Evolutionary conservation across 345 rosid genomes (phyloP), one percentile per base, ranked within the genome.

Genomic region (Arabis alpina): DNA sequence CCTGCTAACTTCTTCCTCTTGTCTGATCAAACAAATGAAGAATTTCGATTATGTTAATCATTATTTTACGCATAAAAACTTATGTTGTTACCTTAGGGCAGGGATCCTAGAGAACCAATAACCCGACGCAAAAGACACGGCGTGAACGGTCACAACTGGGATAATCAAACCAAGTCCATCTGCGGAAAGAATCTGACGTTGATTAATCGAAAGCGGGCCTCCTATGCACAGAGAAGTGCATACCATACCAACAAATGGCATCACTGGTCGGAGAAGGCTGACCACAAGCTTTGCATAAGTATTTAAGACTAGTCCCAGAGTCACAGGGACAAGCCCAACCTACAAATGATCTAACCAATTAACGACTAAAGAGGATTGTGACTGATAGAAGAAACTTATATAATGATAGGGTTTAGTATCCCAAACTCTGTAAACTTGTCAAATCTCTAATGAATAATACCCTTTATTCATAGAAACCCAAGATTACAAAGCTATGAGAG

Each of bases 241-340:
- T 48, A 86, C 63, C 93, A 90, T 90, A 30, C 91, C 91, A 62
- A 90, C 83, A 54, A 86, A 61, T 48, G 93, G 96, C 91, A 87
- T 90, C 79, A 87, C 71, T 12, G 97, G 90, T 60, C 40, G 82
- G 62, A 90, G 80, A 39, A 82, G 27, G 23, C 66, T 43, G 40
- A 83, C 89, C 12, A 86, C 87, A 2, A 86, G 89, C 66, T 90
- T 90, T 34, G 90, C 94, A 15, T 85, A 90, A 15, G 90, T 86
- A 60, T 88, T 90, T 27, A 90, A 86, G 61, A 73, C 60, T 10
- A 90, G 86, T 50, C 94, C 97, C 54, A 88, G 83, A 57, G 84
- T 56, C 23, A 90, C 58, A 5, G 94, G 94, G 70, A 78, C 81
- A 75, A 90, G 82, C 59, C 86, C 93, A 70, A 90, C 93, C 96